phyloP scores from a whole-genome alignment of 2,329 filamentous ascomycete genomes.

The Fusarium ambrosium region DNA sequence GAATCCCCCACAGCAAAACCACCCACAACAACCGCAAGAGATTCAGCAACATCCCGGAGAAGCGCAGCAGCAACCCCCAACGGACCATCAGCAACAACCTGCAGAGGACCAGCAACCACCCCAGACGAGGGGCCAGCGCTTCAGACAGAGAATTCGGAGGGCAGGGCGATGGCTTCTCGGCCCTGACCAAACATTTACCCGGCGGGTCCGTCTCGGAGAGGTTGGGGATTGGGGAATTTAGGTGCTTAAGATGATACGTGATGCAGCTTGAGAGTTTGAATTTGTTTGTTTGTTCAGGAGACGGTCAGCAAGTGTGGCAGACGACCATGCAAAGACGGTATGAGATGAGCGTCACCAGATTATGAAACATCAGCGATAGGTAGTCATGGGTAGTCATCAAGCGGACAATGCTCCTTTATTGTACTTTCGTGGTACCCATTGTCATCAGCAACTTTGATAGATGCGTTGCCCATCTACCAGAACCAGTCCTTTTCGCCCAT shows the following conservation, averaged over 20 bases:
- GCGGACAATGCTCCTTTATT: conserved; percentile 58
- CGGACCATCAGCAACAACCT: neutral
- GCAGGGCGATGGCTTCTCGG: neutral
- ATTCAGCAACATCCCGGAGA: neutral
- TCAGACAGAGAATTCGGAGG: neutral
- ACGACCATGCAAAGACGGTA: neutral
- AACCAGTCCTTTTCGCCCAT: conserved; percentile 70
- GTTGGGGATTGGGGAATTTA: neutral
- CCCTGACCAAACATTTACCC: neutral
- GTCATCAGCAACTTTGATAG: conserved; percentile 61
- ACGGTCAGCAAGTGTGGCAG: neutral
- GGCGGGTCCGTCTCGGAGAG: neutral
- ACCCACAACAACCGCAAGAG: neutral
- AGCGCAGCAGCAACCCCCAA: neutral
- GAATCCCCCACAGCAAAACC: neutral
- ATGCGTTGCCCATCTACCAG: conserved; percentile 62
- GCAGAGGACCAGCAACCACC: neutral
- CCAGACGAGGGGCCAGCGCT: neutral
- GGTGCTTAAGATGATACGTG: neutral
- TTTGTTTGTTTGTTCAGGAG: neutral
- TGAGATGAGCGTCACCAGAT: conserved; percentile 16
- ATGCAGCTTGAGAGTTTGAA: neutral
- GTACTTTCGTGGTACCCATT: conserved; percentile 61
- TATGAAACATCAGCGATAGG: conserved; percentile 27
- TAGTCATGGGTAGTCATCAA: conserved; percentile 46